Evolutionary conservation across 2,329 filamentous ascomycete species (phyloP).

Genomic region (Pseudogymnoascus sp.): DNA sequence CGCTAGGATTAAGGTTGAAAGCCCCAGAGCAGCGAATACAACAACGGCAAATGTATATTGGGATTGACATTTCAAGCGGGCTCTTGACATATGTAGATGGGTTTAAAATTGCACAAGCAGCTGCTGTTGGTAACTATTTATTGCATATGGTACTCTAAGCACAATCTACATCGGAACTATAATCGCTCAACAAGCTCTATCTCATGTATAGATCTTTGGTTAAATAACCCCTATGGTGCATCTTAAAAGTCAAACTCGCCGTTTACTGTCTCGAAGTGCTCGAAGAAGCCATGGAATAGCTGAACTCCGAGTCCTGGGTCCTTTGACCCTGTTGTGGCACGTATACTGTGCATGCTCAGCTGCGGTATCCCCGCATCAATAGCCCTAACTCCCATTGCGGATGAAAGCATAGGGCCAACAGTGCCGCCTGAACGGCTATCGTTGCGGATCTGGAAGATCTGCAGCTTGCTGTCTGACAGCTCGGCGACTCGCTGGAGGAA

Average conservation of each 20-base stretch:
- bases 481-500: conserved; percentile 73
- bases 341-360: conserved; percentile 87
- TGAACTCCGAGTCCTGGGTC: conserved; percentile 85
- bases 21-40: not conserved
- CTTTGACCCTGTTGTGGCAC: conserved; percentile 75
- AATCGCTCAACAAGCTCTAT: not conserved
- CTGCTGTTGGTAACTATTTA: not conserved
- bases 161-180: not conserved
- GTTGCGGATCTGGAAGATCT: conserved; percentile 92
- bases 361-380: conserved; percentile 88
- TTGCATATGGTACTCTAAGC: not conserved
- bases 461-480: conserved; percentile 61
- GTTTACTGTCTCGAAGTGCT: conserved; percentile 78
- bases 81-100: not conserved
- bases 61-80: not conserved
- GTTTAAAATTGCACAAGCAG: not conserved
- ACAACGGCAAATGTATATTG: not conserved
- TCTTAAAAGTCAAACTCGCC: conserved; percentile 55
- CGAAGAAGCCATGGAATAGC: conserved; percentile 83
- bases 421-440: conserved; percentile 85
- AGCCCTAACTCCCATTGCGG: conserved; percentile 69
- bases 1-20: not conserved
- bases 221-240: not conserved
- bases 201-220: not conserved
- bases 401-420: conserved; percentile 84